Percentiles rank a stretch among this genome's conserved stretches.
phyloP scores from a whole-genome alignment of 2,329 filamentous ascomycete genomes.

The Nigrospora oryzae region DNA sequence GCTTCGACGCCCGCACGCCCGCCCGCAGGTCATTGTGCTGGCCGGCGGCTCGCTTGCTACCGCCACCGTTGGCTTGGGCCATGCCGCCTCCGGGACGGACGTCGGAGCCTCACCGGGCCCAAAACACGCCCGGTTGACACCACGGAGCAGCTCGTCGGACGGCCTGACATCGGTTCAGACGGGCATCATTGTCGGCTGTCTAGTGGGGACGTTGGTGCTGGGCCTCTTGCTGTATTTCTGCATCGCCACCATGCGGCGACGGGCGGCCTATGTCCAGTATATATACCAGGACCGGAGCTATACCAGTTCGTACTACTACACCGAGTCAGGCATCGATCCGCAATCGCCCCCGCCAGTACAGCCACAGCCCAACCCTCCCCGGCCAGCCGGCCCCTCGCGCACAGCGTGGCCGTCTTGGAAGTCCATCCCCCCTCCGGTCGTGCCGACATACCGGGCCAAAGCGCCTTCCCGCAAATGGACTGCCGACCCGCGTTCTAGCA shows the following conservation, averaged over 20 bases:
- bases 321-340: no score
- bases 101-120: conserved; percentile 2
- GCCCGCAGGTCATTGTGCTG: conserved; percentile 20
- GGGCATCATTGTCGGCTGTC: conserved; percentile 18
- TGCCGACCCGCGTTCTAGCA: not conserved
- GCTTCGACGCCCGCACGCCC: conserved; percentile 10
- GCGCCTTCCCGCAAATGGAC: conserved; percentile 3
- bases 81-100: conserved; percentile 7
- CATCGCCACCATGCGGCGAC: conserved; percentile 8
- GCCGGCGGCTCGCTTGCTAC: conserved; percentile 14
- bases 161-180: conserved; percentile 11
- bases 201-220: conserved; percentile 13
- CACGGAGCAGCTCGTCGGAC: conserved; percentile 6
- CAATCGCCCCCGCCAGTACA: no score
- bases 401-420: conserved; percentile 10
- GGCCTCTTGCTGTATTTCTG: conserved; percentile 13
- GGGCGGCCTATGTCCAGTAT: conserved; percentile 3
- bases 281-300: conserved; percentile 5
- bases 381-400: not conserved
- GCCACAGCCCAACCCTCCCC: not conserved
- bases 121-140: not conserved
- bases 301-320: not conserved
- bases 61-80: conserved; percentile 17
- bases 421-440: conserved; percentile 15
- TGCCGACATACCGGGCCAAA: conserved; percentile 9